Percentiles rank a stretch among this genome's conserved stretches.
These are phyloP conservation scores for Colletotrichum eleusines DNA, from an alignment of 2,329 filamentous ascomycete species.

Conservation along the genomic window DNA sequence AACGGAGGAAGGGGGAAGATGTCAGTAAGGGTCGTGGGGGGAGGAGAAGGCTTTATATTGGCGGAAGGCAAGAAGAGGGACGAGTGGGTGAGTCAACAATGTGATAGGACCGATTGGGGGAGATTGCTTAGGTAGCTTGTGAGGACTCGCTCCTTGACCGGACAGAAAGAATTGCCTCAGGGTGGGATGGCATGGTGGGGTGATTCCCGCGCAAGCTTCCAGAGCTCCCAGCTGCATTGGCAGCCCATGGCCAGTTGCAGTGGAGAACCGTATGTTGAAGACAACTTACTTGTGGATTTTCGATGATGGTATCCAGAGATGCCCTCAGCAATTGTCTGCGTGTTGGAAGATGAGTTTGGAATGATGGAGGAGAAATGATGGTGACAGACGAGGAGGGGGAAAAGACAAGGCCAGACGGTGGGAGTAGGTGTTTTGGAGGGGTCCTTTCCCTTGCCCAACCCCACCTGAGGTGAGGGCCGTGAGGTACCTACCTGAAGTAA, in stretches of 20 bases:
- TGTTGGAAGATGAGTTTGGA: conserved; percentile 27
- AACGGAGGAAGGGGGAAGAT: conserved; percentile 17
- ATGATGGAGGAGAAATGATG: conserved; percentile 19
- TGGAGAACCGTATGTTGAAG: neutral
- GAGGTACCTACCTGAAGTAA: conserved; percentile 19
- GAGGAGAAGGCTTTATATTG: conserved; percentile 38
- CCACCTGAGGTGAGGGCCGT: conserved; percentile 34
- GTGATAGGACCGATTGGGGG: conserved; percentile 40
- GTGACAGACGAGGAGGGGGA: conserved; percentile 20
- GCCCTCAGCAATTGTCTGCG: conserved; percentile 28
- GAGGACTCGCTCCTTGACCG: conserved; percentile 40
- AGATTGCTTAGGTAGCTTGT: conserved; percentile 41
- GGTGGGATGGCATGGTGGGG: conserved; percentile 41
- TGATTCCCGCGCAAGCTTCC: conserved; percentile 29
- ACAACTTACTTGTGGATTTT: conserved; percentile 26
- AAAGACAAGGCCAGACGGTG: conserved; percentile 21
- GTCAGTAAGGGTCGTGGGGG: conserved; percentile 23
- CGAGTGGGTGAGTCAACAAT: conserved; percentile 41
- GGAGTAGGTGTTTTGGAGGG: conserved; percentile 39
- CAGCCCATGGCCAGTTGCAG: conserved; percentile 13
- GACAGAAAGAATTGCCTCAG: conserved; percentile 41
- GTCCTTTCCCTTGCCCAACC: conserved; percentile 37
- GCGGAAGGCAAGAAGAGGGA: conserved; percentile 30
- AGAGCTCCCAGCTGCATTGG: conserved; percentile 35
- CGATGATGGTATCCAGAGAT: conserved; percentile 11